These are phyloP conservation scores for Aspergillus jensenii DNA, from an alignment of 2,329 filamentous ascomycete species.

Conservation along the genomic window DNA sequence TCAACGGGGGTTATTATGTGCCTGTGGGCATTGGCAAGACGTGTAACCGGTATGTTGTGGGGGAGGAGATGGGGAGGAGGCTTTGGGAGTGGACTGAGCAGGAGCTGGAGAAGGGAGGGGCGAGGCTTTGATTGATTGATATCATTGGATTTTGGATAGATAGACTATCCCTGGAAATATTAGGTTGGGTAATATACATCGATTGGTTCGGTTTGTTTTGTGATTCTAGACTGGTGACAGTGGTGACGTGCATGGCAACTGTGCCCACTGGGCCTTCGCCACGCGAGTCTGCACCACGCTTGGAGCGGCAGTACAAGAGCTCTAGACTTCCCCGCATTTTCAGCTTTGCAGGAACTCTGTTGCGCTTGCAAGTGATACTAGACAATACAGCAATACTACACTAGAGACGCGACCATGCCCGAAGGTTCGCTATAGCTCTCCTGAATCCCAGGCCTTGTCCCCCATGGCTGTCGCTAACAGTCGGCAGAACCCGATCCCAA, in stretches of 20 bases:
- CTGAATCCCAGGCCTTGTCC: background rate
- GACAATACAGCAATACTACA: background rate
- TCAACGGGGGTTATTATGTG: slow-evolving; percentile 31
- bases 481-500: background rate
- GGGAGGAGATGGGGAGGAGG: slow-evolving; percentile 24
- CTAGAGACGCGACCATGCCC: background rate
- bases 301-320: too few species aligned
- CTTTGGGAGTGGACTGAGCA: slow-evolving; percentile 38
- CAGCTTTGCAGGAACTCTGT: background rate
- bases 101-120: slow-evolving; percentile 19
- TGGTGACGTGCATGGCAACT: slow-evolving; percentile 3
- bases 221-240: background rate
- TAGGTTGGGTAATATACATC: too few species aligned
- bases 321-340: background rate
- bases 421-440: background rate
- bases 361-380: background rate
- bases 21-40: slow-evolving; percentile 29
- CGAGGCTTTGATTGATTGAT: background rate
- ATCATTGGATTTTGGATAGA: background rate
- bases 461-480: too few species aligned
- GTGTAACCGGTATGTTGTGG: slow-evolving; percentile 25
- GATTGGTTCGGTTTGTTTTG: background rate
- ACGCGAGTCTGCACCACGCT: background rate
- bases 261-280: background rate
- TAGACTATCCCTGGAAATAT: too few species aligned